Conservation (phyloP, 768 basidiomycete genomes). For the Lactifluus volemus region DNA sequence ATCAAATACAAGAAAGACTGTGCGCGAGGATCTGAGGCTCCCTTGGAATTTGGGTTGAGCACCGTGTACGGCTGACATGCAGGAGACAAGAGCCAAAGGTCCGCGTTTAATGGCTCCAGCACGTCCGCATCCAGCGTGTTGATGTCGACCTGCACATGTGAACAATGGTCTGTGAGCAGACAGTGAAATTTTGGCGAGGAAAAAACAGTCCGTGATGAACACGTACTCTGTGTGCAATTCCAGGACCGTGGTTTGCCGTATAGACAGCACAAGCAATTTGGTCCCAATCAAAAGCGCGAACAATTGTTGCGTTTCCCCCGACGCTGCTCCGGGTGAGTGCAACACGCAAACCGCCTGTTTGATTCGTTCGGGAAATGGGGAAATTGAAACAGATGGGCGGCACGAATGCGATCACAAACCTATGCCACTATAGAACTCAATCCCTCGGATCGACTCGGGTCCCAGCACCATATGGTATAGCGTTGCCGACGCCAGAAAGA, state of each 20-base stretch:
- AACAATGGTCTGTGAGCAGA: neutral
- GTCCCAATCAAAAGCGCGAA: conserved; percentile 81
- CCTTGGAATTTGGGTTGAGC: conserved; percentile 64
- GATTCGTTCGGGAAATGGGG: neutral
- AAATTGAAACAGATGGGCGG: neutral
- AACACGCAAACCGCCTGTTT: conserved; percentile 60
- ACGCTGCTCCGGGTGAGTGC: conserved; percentile 49
- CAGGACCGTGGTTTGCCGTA: conserved; percentile 43
- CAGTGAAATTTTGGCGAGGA: too few species aligned
- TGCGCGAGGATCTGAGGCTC: conserved; percentile 63
- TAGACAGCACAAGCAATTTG: conserved; percentile 66
- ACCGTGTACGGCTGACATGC: conserved; percentile 82
- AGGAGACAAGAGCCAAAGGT: conserved; percentile 73
- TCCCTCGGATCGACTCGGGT: conserved; percentile 17
- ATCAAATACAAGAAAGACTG: conserved; percentile 68
- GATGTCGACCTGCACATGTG: conserved; percentile 42
- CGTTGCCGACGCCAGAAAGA: too few species aligned
- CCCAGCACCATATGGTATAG: too few species aligned
- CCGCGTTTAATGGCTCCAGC: conserved; percentile 40
- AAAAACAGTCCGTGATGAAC: neutral
- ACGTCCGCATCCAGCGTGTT: conserved; percentile 40
- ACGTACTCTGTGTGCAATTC: conserved; percentile 44
- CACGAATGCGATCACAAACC: conserved; percentile 33
- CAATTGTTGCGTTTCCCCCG: conserved; percentile 31
- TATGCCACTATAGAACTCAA: conserved; percentile 78